These are phyloP conservation scores for Lentinus polychrous DNA, from an alignment of 1,284 basidiomycete genomes.

Conservation along the genomic window DNA sequence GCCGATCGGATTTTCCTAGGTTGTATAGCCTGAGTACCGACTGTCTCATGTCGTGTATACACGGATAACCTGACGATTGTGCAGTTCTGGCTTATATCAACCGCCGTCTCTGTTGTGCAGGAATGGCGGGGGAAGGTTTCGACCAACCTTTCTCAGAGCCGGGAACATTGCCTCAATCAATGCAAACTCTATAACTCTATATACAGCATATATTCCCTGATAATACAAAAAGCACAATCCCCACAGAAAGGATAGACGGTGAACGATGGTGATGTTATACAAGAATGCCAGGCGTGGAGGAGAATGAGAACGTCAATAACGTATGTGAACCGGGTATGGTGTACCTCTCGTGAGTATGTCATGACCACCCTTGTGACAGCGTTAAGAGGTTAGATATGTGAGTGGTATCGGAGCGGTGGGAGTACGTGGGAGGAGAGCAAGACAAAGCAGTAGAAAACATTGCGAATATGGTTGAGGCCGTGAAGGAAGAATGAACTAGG, in stretches of 20 bases:
- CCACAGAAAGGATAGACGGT: neutral
- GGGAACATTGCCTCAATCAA: too few relatives aligned
- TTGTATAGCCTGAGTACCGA: too few relatives aligned
- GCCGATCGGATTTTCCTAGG: too few relatives aligned
- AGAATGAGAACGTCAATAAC: neutral
- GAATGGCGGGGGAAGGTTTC: too few relatives aligned
- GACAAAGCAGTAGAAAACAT: neutral
- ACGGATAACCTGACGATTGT: too few relatives aligned
- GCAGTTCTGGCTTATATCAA: too few relatives aligned
- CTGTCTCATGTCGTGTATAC: too few relatives aligned
- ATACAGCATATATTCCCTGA: neutral
- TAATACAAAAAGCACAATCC: neutral
- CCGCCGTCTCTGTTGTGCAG: too few relatives aligned
- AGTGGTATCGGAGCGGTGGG: neutral
- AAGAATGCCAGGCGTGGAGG: too few relatives aligned
- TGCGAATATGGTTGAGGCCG: neutral
- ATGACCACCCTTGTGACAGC: neutral
- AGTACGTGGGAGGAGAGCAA: neutral
- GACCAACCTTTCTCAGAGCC: too few relatives aligned
- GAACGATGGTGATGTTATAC: neutral
- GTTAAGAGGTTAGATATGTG: neutral
- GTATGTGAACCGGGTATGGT: neutral
- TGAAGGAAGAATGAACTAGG: neutral
- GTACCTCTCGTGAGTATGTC: neutral
- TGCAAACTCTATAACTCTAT: slow-evolving; percentile 1